Evolutionary conservation across 176 grass and related monocot species (phyloP).

Genomic region (Rhynchospora breviuscula): DNA sequence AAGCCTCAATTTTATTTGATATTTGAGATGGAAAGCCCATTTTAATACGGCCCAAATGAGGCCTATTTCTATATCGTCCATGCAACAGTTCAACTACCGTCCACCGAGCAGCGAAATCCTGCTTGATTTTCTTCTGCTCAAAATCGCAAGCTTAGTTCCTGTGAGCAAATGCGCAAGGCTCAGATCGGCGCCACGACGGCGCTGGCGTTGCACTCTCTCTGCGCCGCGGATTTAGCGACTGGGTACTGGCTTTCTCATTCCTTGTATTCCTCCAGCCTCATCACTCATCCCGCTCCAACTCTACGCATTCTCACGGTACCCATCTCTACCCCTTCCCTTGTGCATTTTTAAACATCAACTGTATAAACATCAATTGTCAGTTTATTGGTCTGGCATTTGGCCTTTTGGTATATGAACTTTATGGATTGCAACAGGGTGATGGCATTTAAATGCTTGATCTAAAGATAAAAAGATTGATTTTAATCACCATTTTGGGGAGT

Average conservation of each 20-base stretch:
- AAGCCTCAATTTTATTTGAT: too few species aligned
- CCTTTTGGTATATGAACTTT: background rate
- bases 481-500: background rate
- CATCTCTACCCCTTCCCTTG: background rate
- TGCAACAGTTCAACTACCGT: too few species aligned
- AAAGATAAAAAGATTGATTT: background rate
- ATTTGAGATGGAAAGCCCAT: too few species aligned
- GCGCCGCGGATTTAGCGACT: slow-evolving; percentile 31
- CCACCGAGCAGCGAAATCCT: too few species aligned
- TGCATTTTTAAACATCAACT: background rate
- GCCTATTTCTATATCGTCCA: too few species aligned
- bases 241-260: slow-evolving; percentile 30
- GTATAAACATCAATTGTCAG: background rate
- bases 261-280: slow-evolving; percentile 23
- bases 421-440: background rate
- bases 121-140: background rate
- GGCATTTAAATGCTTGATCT: background rate
- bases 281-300: slow-evolving; percentile 42
- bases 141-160: background rate
- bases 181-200: slow-evolving; percentile 32
- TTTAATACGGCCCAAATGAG: too few species aligned
- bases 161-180: slow-evolving; percentile 21
- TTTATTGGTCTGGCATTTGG: background rate
- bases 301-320: slow-evolving; percentile 64
- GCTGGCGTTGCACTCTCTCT: slow-evolving; percentile 37